Percentiles rank a stretch among this genome's conserved stretches.
These are phyloP conservation scores for Phaffia tasmanica DNA, from an alignment of 768 basidiomycete species.

Conservation along the genomic window DNA sequence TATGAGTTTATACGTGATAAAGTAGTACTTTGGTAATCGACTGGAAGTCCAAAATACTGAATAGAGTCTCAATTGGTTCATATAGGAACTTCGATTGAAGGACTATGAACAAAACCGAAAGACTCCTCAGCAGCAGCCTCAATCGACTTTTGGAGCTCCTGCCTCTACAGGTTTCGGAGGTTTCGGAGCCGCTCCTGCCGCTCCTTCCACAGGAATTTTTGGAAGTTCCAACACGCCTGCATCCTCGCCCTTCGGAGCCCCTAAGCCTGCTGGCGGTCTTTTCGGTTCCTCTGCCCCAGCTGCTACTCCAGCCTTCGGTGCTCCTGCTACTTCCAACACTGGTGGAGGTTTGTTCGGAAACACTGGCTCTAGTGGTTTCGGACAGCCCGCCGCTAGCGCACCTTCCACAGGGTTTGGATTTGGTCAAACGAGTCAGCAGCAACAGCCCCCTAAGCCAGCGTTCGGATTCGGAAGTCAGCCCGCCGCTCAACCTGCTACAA, in stretches of 20 bases:
- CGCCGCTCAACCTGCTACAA: conserved; percentile 10
- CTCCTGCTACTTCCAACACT: conserved; percentile 6
- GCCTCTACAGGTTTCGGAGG: conserved; percentile 20
- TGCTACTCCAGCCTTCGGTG: conserved; percentile 18
- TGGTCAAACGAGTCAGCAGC: conserved; percentile 18
- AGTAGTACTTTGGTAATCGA: too few species aligned
- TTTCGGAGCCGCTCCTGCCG: conserved; percentile 15
- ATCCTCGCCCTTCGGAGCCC: conserved; percentile 17
- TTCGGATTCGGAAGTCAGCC: conserved; percentile 15
- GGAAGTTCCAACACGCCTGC: conserved; percentile 1
- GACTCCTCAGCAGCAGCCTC: conserved; percentile 18
- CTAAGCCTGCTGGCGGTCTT: conserved; percentile 18
- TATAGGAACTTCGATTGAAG: conserved; percentile 22
- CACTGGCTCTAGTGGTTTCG: conserved; percentile 28
- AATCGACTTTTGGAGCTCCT: conserved; percentile 14
- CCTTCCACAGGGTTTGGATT: conserved; percentile 28
- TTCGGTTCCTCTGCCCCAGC: conserved; percentile 16
- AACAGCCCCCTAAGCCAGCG: conserved; percentile 13
- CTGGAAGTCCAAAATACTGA: neutral
- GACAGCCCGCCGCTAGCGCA: conserved; percentile 29
- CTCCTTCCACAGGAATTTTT: conserved; percentile 14
- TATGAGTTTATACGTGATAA: neutral
- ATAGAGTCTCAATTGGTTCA: neutral
- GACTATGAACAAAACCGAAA: conserved; percentile 26
- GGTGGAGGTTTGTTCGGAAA: conserved; percentile 23